These are phyloP conservation scores for Eurotiales sp. DNA, from an alignment of 2,329 filamentous ascomycete species.

Conservation along the genomic window DNA sequence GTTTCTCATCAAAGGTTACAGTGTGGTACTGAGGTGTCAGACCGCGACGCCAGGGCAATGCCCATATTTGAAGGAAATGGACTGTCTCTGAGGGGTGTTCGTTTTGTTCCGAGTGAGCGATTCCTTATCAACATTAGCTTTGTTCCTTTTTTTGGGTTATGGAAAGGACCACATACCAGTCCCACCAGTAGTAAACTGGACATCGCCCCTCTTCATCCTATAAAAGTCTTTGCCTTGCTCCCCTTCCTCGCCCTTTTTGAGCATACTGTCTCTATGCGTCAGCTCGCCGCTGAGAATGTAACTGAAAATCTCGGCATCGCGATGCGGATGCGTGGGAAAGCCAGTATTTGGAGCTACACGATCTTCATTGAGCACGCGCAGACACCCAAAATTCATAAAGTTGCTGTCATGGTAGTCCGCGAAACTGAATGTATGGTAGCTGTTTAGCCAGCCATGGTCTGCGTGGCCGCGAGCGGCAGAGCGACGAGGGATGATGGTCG, in stretches of 20 bases:
- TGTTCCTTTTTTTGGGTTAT: not conserved
- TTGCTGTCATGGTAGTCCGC: slow-evolving; percentile 65
- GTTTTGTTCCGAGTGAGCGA: slow-evolving; percentile 80
- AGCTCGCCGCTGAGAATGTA: slow-evolving; percentile 83
- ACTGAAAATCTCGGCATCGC: slow-evolving; percentile 85
- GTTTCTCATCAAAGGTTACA: slow-evolving; percentile 65
- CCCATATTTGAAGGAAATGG: slow-evolving; percentile 90
- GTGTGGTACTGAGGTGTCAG: slow-evolving; percentile 75
- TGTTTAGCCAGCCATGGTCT: slow-evolving; percentile 83
- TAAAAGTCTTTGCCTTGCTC: slow-evolving; percentile 61
- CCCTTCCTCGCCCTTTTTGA: slow-evolving; percentile 63
- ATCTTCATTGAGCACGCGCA: slow-evolving; percentile 87
- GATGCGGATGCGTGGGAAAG: slow-evolving; percentile 81
- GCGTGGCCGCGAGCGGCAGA: slow-evolving; percentile 70
- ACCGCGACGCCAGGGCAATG: slow-evolving; percentile 69
- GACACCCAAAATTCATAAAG: slow-evolving; percentile 67
- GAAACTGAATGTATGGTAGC: slow-evolving; percentile 83
- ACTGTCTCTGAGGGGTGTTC: slow-evolving; percentile 59
- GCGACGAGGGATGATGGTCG: slow-evolving; percentile 70
- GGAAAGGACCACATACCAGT: slow-evolving; percentile 49
- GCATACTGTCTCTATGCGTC: slow-evolving; percentile 83
- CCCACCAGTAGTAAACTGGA: slow-evolving; percentile 88
- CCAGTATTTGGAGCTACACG: slow-evolving; percentile 69
- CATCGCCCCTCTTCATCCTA: slow-evolving; percentile 71
- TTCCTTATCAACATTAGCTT: slow-evolving; percentile 38